phyloP scores from a whole-genome alignment of 495 filamentous ascomycete genomes.

The Pseudomonodictys pantanalensis region DNA sequence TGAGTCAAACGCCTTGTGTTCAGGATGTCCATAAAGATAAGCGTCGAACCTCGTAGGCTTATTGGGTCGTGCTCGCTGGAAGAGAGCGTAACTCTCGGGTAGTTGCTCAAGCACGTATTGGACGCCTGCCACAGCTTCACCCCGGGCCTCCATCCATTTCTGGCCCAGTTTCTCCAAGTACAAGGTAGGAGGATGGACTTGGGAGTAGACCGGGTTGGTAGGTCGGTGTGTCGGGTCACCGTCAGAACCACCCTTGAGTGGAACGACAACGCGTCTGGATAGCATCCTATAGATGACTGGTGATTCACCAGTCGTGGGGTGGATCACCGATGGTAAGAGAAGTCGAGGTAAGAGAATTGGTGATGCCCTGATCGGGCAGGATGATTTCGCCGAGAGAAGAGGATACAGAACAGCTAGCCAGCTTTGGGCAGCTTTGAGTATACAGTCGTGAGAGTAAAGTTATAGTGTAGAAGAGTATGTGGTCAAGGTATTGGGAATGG shows the following conservation, averaged over 20 bases:
- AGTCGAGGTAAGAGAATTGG: too few relatives aligned
- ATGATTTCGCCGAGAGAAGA: too few relatives aligned
- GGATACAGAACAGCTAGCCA: too few relatives aligned
- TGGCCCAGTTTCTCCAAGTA: slow-evolving; percentile 38
- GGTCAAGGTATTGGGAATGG: too few relatives aligned
- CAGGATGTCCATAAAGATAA: slow-evolving; percentile 57
- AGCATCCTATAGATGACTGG: slow-evolving; percentile 9
- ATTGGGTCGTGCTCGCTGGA: slow-evolving; percentile 45
- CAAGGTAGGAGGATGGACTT: slow-evolving; percentile 31
- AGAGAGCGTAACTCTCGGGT: slow-evolving; percentile 55
- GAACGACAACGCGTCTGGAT: slow-evolving; percentile 24
- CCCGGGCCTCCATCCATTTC: slow-evolving; percentile 34
- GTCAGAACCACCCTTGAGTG: slow-evolving; percentile 36
- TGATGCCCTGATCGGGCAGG: too few relatives aligned
- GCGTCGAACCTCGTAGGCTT: slow-evolving; percentile 49
- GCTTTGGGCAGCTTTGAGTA: too few relatives aligned
- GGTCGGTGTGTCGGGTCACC: slow-evolving; percentile 40
- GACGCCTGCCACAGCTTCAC: slow-evolving; percentile 34
- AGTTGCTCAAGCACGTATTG: slow-evolving; percentile 52
- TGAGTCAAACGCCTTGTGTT: slow-evolving; percentile 51
- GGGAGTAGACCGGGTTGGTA: slow-evolving; percentile 6
- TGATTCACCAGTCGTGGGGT: background rate
- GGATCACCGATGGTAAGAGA: too few relatives aligned
- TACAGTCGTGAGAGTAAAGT: too few relatives aligned
- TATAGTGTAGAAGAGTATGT: too few relatives aligned